Conservation (phyloP, 345 rosid species). For the Camelina neglecta region DNA sequence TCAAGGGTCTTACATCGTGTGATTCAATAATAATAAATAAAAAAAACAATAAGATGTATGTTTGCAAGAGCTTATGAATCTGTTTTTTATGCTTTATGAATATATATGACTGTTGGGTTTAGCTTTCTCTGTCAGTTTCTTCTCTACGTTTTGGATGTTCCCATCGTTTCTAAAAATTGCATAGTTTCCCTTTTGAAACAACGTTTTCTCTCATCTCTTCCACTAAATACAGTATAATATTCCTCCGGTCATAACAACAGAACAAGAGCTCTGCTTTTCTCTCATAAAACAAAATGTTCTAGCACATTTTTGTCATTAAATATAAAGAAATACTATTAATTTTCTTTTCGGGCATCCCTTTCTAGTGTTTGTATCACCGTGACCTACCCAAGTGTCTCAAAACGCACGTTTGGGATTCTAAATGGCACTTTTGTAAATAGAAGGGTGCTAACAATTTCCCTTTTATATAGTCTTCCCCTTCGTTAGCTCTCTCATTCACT, state of each 20-base stretch:
- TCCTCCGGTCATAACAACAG: neutral
- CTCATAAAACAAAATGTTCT: neutral
- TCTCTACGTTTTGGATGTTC: constrained; percentile 8
- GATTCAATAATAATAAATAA: no score
- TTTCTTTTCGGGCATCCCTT: neutral
- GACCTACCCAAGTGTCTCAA: constrained; percentile 33
- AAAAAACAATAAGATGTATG: constrained; percentile 19
- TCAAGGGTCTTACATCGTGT: neutral
- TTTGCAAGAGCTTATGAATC: constrained; percentile 18
- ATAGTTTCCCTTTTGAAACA: neutral
- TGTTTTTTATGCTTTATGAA: constrained; percentile 4
- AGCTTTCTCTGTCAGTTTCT: neutral
- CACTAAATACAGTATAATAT: neutral
- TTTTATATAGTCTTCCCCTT: constrained; percentile 19
- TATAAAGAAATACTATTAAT: neutral
- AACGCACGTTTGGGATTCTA: constrained; percentile 36
- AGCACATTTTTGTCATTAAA: neutral
- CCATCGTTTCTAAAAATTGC: neutral
- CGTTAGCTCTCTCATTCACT: neutral
- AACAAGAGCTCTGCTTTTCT: neutral
- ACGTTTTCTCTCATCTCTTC: neutral
- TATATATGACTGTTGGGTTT: constrained; percentile 16
- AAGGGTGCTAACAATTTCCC: neutral
- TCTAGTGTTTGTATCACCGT: neutral
- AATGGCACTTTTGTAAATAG: constrained; percentile 38